Conservation (phyloP, 306 rosid genomes). For the Sindora glabra region DNA sequence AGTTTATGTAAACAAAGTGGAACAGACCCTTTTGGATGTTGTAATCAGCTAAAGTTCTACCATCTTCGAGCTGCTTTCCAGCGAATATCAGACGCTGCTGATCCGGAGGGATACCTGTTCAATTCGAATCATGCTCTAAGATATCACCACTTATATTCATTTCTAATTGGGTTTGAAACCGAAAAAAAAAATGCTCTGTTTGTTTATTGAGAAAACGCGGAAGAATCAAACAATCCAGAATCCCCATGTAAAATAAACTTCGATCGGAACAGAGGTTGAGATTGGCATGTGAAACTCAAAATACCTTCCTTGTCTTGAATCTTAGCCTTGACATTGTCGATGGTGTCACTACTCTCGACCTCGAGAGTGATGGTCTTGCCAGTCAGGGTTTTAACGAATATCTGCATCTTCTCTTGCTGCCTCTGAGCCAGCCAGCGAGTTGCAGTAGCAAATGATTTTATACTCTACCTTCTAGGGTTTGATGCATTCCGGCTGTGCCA, state of each 20-base stretch:
- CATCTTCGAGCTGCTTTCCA: constrained; percentile 82
- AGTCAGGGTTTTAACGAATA: constrained; percentile 79
- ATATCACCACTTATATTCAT: too few species aligned
- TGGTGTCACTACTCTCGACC: constrained; percentile 83
- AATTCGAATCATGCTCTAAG: not conserved
- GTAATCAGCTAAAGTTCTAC: constrained; percentile 75
- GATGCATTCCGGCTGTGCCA: too few species aligned
- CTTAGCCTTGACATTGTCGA: constrained; percentile 82
- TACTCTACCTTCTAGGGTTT: too few species aligned
- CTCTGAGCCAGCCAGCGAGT: not conserved
- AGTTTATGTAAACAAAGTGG: not conserved
- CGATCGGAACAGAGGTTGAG: not conserved
- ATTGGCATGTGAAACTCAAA: not conserved
- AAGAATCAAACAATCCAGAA: not conserved
- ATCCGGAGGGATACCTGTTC: constrained; percentile 69
- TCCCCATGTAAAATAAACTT: not conserved
- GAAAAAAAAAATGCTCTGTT: not conserved
- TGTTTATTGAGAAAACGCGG: not conserved
- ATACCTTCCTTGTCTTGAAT: constrained; percentile 89
- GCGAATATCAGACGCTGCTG: constrained; percentile 81
- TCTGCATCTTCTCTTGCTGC: constrained; percentile 37
- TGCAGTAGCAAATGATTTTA: too few species aligned
- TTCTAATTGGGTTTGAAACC: too few species aligned
- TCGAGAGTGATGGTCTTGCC: constrained; percentile 88
- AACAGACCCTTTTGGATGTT: constrained; percentile 63